A percentile compares a stretch with the other conserved stretches of the same genome.
Conservation (phyloP, 352 stramenopile genomes). For the Globisporangium acanthophoron region DNA sequence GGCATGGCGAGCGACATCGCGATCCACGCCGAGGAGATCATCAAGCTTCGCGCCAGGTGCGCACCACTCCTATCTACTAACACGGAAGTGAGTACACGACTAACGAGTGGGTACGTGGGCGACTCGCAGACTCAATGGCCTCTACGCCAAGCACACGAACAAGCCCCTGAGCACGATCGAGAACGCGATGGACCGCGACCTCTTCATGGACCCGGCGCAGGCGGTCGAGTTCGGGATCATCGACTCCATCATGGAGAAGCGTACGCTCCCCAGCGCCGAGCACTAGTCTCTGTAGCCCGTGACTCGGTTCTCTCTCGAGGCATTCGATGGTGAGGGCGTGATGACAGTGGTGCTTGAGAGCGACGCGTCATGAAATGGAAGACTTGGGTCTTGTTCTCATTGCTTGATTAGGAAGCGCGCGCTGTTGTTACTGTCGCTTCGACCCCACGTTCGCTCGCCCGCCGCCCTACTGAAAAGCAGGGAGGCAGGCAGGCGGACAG, state of each 20-base stretch:
- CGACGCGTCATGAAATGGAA: background rate
- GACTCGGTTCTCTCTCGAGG: too few species aligned
- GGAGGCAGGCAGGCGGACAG: background rate
- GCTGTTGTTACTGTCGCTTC: background rate
- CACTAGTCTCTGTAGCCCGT: background rate
- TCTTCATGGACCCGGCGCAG: slow-evolving; percentile 78
- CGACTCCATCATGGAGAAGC: slow-evolving; percentile 74
- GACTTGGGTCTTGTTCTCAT: background rate
- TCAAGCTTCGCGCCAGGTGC: slow-evolving; percentile 83
- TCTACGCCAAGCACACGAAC: slow-evolving; percentile 68
- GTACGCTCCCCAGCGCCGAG: slow-evolving; percentile 17
- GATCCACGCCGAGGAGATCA: slow-evolving; percentile 98
- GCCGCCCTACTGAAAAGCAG: background rate
- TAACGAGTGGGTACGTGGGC: too few species aligned
- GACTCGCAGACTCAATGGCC: slow-evolving; percentile 53
- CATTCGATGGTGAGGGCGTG: too few species aligned
- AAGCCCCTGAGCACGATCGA: slow-evolving; percentile 78
- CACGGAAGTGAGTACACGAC: too few species aligned
- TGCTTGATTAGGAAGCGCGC: slow-evolving; percentile 2
- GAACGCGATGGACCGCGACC: slow-evolving; percentile 82
- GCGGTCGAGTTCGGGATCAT: slow-evolving; percentile 82
- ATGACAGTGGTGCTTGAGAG: too few species aligned
- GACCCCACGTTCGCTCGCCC: background rate
- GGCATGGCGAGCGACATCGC: slow-evolving; percentile 98
- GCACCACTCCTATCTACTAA: background rate